These are phyloP conservation scores for Trametes villosa DNA, from an alignment of 768 basidiomycete species.

Conservation along the genomic window DNA sequence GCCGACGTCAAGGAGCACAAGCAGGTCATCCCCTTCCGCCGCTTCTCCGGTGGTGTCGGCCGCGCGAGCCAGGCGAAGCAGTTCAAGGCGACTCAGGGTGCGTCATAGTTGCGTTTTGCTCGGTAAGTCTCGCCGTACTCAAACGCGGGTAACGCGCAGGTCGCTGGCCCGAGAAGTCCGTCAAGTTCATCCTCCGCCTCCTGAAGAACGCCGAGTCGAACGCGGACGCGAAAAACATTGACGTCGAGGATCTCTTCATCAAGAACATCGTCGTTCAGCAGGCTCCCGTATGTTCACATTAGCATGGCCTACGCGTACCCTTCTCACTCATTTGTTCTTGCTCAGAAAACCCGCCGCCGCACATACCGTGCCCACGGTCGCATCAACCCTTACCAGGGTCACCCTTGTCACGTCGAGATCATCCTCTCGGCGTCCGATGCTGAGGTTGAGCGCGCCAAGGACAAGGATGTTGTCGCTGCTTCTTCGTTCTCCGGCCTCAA, in stretches of 20 bases:
- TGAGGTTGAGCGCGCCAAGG: conserved; percentile 92
- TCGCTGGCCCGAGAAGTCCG: conserved; percentile 99
- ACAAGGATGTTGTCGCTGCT: conserved; percentile 61
- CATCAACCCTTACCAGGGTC: conserved; percentile 99
- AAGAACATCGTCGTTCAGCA: conserved; percentile 98
- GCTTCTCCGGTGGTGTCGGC: conserved; percentile 94
- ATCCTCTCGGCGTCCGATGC: conserved; percentile 80
- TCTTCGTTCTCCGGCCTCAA: conserved; percentile 69
- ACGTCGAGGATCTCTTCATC: conserved; percentile 90
- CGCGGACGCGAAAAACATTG: conserved; percentile 96
- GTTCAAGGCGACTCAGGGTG: conserved; percentile 96
- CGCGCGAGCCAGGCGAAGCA: conserved; percentile 94
- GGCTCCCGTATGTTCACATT: conserved; percentile 78
- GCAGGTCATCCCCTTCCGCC: conserved; percentile 93
- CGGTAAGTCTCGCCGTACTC: not conserved
- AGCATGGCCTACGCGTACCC: not conserved
- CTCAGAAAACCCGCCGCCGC: conserved; percentile 95
- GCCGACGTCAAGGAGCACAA: conserved; percentile 95
- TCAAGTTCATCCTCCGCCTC: conserved; percentile 91
- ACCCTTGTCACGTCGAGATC: conserved; percentile 95
- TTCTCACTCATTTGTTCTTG: not conserved
- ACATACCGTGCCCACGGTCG: conserved; percentile 98
- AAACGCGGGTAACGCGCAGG: conserved; percentile 51
- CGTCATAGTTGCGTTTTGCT: conserved; percentile 34
- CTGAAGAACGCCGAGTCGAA: conserved; percentile 99